Base-by-base conservation (phyloP, 2,329 filamentous ascomycete species). In the Alternaria sp. region DNA sequence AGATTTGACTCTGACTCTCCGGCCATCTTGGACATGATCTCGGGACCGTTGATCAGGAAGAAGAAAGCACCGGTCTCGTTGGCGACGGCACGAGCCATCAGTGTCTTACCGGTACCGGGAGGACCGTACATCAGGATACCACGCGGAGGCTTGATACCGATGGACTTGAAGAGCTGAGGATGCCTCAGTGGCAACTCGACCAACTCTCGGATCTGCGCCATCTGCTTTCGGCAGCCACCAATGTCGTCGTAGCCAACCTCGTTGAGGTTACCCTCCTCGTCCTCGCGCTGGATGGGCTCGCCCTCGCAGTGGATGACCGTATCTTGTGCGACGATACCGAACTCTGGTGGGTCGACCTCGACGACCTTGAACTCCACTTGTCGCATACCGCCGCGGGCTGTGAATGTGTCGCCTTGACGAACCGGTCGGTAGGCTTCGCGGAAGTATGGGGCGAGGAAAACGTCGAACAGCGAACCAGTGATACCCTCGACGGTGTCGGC, bases 21-120 rank as follows among this genome's bases (percentile, higher is more conserved):
- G 64, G 96, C 96, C 96, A 98, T 98, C 89, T 98, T 98, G 63
- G 95, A 97, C 96, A 99, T 98, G 85, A 99, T 98, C 82, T 98
- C 96, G 56, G 96, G 96, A 69, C 96, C 95, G 83, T 98, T 98
- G 88, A 99, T 98, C 68, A 98, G 85, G 89, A 99, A 98, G 86
- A 99, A 99, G 86, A 98, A 98, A 52, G 95, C 95, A 76, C 96
- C 96, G 32, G 96, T 98, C 87, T 98, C 96, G 84, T 98, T 98
- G 83, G 96, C 96, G 60, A 99, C 96, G 68, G 96, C 96, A 83
- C 96, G 93, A 78, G 96, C 96, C 96, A 98, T 98, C 73, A 99
- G 86, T 40, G 96, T 99, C 88, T 99, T 99, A 91, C 96, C 96
- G 69, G 96, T 98, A 92, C 96, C 96, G 11, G 96, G 96, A 77